Conservation (phyloP, 805 yeast species). For the Yamadazyma phyllophila region DNA sequence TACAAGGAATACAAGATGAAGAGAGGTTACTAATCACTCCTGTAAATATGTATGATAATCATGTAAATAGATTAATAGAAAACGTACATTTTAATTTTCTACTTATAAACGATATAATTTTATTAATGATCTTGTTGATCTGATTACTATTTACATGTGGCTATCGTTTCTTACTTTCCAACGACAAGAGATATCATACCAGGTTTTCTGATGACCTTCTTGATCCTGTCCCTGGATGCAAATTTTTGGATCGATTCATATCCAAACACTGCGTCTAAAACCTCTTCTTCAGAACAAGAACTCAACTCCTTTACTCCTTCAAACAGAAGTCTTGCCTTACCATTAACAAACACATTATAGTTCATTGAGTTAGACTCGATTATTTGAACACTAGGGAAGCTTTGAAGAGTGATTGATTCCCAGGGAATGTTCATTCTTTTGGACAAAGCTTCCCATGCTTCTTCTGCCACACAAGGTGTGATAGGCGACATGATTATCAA, state of each 20-base stretch:
- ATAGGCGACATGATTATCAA: slow-evolving; percentile 73
- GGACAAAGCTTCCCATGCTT: slow-evolving; percentile 61
- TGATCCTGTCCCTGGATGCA: slow-evolving; percentile 41
- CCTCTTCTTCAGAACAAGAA: slow-evolving; percentile 28
- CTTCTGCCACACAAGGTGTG: slow-evolving; percentile 80
- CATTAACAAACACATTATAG: slow-evolving; percentile 70
- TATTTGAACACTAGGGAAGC: slow-evolving; percentile 62
- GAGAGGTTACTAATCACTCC: slow-evolving; percentile 26
- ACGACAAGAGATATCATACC: slow-evolving; percentile 45
- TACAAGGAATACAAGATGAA: slow-evolving; percentile 30
- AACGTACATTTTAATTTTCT: background rate
- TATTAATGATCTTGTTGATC: no score
- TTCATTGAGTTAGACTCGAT: slow-evolving; percentile 37
- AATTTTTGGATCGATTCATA: slow-evolving; percentile 40
- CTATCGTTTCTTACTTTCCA: background rate
- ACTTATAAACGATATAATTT: no score
- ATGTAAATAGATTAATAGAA: slow-evolving; percentile 6
- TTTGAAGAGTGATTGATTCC: slow-evolving; percentile 51
- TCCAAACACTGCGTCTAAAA: slow-evolving; percentile 34
- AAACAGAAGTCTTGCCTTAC: slow-evolving; percentile 57
- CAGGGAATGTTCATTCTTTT: slow-evolving; percentile 23
- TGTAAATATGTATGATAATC: slow-evolving; percentile 9
- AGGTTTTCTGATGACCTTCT: slow-evolving; percentile 55
- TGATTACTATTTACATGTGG: slow-evolving; percentile 8
- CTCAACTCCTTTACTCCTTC: slow-evolving; percentile 34